phyloP scores from a whole-genome alignment of 129 eudicot genomes.

The Smallanthus sonchifolius region DNA sequence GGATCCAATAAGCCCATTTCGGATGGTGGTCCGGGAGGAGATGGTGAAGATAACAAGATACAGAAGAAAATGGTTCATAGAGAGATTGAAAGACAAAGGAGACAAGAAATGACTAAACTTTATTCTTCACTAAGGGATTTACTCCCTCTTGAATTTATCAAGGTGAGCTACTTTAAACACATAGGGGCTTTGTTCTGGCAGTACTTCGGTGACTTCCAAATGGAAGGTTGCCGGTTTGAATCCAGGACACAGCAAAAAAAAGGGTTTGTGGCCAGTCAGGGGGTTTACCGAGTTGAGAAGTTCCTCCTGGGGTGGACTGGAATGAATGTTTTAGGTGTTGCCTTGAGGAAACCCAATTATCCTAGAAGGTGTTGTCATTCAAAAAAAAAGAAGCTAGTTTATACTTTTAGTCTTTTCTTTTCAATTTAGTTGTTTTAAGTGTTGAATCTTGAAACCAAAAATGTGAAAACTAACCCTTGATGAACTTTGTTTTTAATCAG shows the following conservation, averaged over 20 bases:
- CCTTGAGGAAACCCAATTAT: too few relatives aligned
- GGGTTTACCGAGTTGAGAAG: too few relatives aligned
- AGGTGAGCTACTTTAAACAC: constrained; percentile 38
- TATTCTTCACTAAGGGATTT: constrained; percentile 58
- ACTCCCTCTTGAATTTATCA: constrained; percentile 60
- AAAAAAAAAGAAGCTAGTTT: too few relatives aligned
- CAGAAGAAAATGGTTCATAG: constrained; percentile 49
- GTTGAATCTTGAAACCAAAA: neutral
- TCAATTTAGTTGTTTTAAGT: neutral
- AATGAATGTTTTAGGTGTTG: too few relatives aligned
- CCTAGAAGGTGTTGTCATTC: too few relatives aligned
- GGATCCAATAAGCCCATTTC: neutral
- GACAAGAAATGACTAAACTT: constrained; percentile 66
- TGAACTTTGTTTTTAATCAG: constrained; percentile 26
- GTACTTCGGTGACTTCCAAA: too few relatives aligned
- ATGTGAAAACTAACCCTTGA: neutral
- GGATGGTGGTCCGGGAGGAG: neutral
- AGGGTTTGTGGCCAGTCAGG: too few relatives aligned
- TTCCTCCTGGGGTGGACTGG: too few relatives aligned
- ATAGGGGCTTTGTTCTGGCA: too few relatives aligned
- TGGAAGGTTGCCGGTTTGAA: too few relatives aligned
- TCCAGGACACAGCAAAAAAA: too few relatives aligned
- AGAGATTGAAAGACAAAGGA: constrained; percentile 56
- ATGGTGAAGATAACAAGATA: constrained; percentile 11
- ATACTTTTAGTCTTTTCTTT: neutral